Evolutionary conservation across 2,329 filamentous ascomycete genomes (phyloP).

Genomic region (Kalmusia sp.): DNA sequence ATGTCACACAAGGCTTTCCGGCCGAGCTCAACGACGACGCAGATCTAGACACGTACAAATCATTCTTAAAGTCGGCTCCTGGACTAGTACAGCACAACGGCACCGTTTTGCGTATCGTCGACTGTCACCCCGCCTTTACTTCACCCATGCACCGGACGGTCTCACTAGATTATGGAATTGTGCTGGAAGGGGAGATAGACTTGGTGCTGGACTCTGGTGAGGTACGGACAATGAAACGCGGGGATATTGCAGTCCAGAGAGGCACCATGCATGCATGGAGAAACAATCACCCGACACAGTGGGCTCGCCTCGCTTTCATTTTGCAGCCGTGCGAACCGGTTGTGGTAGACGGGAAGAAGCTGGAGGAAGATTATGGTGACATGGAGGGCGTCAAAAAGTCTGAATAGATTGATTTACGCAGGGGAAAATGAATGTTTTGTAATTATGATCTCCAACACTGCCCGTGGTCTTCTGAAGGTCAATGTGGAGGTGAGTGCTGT

Average conservation of each 20-base stretch:
- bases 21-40: slow-evolving; percentile 52
- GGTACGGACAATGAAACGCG: slow-evolving; percentile 38
- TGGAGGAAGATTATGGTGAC: slow-evolving; percentile 37
- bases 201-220: slow-evolving; percentile 47
- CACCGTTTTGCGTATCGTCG: slow-evolving; percentile 52
- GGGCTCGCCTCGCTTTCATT: slow-evolving; percentile 42
- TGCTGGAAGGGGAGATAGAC: slow-evolving; percentile 48
- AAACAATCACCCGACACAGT: slow-evolving; percentile 34
- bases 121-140: slow-evolving; percentile 34
- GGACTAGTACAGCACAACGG: slow-evolving; percentile 57
- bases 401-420: slow-evolving; percentile 19
- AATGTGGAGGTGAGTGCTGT: no score
- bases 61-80: slow-evolving; percentile 52
- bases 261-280: slow-evolving; percentile 50
- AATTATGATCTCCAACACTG: no score
- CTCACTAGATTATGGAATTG: slow-evolving; percentile 47
- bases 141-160: slow-evolving; percentile 50
- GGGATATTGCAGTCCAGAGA: slow-evolving; percentile 46
- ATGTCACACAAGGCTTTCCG: slow-evolving; percentile 57
- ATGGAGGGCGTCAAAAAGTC: slow-evolving; percentile 41
- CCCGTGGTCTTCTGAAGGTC: no score
- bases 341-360: slow-evolving; percentile 27
- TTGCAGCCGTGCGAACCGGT: slow-evolving; percentile 37
- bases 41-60: slow-evolving; percentile 56
- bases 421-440: no score